Conservation (phyloP, 208 protist species). For the Trypanosoma avium region DNA sequence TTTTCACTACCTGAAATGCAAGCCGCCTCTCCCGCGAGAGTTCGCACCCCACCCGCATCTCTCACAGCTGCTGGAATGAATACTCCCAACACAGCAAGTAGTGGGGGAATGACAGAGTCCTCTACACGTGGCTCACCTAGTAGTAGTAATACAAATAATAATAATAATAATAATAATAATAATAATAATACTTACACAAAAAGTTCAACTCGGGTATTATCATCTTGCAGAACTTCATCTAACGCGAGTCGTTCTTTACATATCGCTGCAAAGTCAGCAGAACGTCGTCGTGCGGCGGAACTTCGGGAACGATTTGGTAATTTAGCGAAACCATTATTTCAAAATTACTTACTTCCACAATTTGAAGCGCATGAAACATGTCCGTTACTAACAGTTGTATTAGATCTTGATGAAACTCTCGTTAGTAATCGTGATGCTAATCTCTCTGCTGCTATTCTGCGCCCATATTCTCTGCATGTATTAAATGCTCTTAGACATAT, state of each 20-base stretch:
- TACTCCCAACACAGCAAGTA: conserved; percentile 2
- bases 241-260: conserved; percentile 29
- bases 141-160: too few species aligned
- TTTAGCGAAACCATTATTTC: conserved; percentile 58
- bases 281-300: conserved; percentile 10
- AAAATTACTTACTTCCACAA: conserved; percentile 49
- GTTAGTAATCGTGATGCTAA: conserved; percentile 81
- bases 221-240: conserved; percentile 1
- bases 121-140: neutral
- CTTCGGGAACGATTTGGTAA: conserved; percentile 15
- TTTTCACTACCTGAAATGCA: neutral
- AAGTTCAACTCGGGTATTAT: neutral
- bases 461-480: conserved; percentile 87
- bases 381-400: conserved; percentile 83
- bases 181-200: too few species aligned
- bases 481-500: conserved; percentile 85
- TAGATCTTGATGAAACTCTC: conserved; percentile 93
- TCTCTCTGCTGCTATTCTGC: conserved; percentile 61
- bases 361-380: conserved; percentile 46
- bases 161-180: too few species aligned
- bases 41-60: too few species aligned
- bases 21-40: conserved; percentile 1
- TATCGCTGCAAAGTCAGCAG: conserved; percentile 15
- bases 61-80: neutral
- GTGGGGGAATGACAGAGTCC: conserved; percentile 12